Base-by-base conservation (phyloP, 257 asterid species). In the Solanum pennellii region DNA sequence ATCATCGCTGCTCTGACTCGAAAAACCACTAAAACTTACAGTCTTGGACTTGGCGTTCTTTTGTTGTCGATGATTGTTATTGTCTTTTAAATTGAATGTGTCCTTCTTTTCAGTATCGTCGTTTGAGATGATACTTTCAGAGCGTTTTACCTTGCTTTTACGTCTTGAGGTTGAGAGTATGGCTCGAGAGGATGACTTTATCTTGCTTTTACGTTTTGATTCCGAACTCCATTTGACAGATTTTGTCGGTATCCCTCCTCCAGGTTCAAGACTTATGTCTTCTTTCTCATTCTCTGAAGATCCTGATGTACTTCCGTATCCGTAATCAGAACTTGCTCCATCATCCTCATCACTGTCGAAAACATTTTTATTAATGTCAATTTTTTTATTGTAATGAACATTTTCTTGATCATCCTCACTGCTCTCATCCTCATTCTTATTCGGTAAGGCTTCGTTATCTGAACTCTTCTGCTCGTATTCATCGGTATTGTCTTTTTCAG, bases 181-280 rank as follows among this genome's bases (percentile, higher is more conserved):
- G 76, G 87, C 87, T 83, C 52, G 83, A 12, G 91, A 82, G 83
- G 84, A 89, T 39, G 89, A 83, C 75, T 88, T 90, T 72, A 83
- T 66, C 56, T 76, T 86, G 71, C 45, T 88, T 27, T 87, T 56
- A 1, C 62, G 42, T 52, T 44, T 72, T 74, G 80, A 37, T 85
- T 86, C 84, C 41, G 73, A 62, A 56, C 74, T n/a, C 45, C 10
- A 60, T 42, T 87, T 87, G 39, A 82, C 82, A 56, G 82, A 82
- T 77, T 71, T 20, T 25, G 71, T 29, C 7, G 25, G 83, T 75
- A 45, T 33, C 16, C 52, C 86, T 82, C 21, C 62, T 71, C 29
- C 60, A 31, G 12, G 72, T 87, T 87, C 41, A 25, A 29, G 8
- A 65, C 45, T 23, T 33, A 31, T 60, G 14, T 62, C 85, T 29